phyloP scores from a whole-genome alignment of 768 basidiomycete genomes.

The Rhodocollybia butyracea region DNA sequence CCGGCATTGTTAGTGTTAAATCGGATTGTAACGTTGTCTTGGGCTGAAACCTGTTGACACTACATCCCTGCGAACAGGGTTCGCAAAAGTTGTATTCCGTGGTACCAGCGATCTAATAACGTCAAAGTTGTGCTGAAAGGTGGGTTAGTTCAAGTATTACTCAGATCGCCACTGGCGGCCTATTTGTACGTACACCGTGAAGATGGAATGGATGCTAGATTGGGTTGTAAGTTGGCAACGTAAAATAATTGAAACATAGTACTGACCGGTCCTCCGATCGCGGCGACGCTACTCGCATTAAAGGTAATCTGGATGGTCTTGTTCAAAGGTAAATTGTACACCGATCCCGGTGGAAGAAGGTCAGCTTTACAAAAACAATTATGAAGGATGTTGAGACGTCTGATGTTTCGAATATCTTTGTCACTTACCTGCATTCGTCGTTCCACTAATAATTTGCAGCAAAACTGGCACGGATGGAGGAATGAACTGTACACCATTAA shows the following conservation, averaged over 20 bases:
- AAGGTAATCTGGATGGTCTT: conserved; percentile 35
- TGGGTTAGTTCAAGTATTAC: no score
- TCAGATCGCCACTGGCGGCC: no score
- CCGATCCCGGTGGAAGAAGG: conserved; percentile 29
- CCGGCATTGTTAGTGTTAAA: conserved; percentile 66
- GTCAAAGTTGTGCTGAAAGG: conserved; percentile 28
- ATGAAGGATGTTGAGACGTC: no score
- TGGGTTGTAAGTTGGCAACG: no score
- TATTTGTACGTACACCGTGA: conserved; percentile 19
- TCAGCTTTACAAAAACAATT: no score
- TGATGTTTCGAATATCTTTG: no score
- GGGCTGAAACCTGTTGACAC: conserved; percentile 35
- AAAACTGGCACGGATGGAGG: conserved; percentile 1
- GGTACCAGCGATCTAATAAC: conserved; percentile 35
- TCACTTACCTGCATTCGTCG: no score
- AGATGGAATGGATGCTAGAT: conserved; percentile 28
- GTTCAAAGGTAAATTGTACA: conserved; percentile 33
- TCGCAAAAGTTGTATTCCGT: conserved; percentile 34
- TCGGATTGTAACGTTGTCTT: conserved; percentile 51
- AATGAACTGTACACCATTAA: neutral
- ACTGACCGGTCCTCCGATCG: conserved; percentile 16
- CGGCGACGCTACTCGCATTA: conserved; percentile 9
- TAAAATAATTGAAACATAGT: neutral
- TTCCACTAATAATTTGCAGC: conserved; percentile 1
- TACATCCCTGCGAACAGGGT: conserved; percentile 55